Percentiles rank a stretch among this genome's conserved stretches.
Conservation (phyloP, 2,329 filamentous ascomycete genomes). For the Pseudogymnoascus sp. region DNA sequence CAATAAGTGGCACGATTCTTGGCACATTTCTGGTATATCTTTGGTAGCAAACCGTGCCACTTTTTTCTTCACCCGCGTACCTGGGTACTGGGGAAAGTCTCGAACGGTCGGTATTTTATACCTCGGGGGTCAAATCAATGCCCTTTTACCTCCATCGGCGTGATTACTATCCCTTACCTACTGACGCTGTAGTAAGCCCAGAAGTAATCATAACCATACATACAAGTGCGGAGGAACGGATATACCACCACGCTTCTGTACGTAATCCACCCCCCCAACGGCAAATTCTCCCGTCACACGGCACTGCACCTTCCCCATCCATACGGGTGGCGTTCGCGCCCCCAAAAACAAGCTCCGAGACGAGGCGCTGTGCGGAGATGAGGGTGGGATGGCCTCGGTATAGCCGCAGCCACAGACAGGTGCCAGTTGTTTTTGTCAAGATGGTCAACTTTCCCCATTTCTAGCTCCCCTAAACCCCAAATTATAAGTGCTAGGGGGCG, state of each 20-base stretch:
- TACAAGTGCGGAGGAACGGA: too few species aligned
- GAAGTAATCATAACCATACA: background rate
- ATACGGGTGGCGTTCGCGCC: background rate
- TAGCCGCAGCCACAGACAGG: background rate
- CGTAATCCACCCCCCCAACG: background rate
- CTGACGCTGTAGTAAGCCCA: background rate
- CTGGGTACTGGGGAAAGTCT: background rate
- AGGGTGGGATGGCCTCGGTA: background rate
- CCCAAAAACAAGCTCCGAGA: background rate
- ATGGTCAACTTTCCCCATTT: background rate
- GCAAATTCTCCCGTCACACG: background rate
- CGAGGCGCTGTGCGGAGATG: background rate
- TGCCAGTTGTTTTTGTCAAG: background rate
- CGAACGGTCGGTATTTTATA: background rate
- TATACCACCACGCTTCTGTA: too few species aligned
- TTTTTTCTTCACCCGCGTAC: too few species aligned
- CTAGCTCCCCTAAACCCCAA: background rate
- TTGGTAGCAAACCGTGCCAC: too few species aligned
- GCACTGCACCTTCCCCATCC: background rate
- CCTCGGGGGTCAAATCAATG: background rate
- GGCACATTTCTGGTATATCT: too few species aligned
- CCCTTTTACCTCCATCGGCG: background rate
- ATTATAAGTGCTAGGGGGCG: background rate
- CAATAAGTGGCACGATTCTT: too few species aligned
- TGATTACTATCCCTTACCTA: background rate